phyloP scores from a whole-genome alignment of 768 basidiomycete species.

The Termitomyces sp. region DNA sequence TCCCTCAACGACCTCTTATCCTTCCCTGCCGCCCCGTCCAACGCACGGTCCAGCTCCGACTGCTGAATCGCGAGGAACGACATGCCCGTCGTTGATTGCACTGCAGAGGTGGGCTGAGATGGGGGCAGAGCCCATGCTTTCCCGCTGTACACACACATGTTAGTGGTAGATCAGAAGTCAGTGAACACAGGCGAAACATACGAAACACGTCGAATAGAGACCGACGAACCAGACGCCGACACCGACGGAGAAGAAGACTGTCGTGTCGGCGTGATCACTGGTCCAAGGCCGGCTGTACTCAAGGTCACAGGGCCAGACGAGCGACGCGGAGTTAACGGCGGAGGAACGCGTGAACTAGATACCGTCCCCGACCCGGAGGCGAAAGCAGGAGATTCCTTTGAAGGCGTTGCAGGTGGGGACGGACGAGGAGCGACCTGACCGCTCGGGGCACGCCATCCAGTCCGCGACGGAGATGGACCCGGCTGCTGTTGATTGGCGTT shows the following conservation, averaged over 20 bases:
- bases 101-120: constrained; percentile 19
- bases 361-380: neutral
- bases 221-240: constrained; percentile 12
- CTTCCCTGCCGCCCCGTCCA: constrained; percentile 25
- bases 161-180: neutral
- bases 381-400: constrained; percentile 1
- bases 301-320: constrained; percentile 17
- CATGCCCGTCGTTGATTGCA: constrained; percentile 31
- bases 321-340: constrained; percentile 16
- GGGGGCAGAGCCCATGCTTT: constrained; percentile 54
- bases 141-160: constrained; percentile 20
- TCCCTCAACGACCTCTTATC: constrained; percentile 66
- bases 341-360: constrained; percentile 13
- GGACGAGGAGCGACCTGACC: constrained; percentile 4
- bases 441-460: constrained; percentile 6
- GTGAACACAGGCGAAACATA: constrained; percentile 27
- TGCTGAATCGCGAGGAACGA: constrained; percentile 87
- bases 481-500: neutral
- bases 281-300: constrained; percentile 43
- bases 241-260: constrained; percentile 27
- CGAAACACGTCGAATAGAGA: constrained; percentile 36
- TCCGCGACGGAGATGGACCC: constrained; percentile 3
- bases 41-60: constrained; percentile 54
- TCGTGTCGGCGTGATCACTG: constrained; percentile 58
- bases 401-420: constrained; percentile 8